phyloP scores from a whole-genome alignment of 2,329 filamentous ascomycete species.

The Diaporthe vaccinii region DNA sequence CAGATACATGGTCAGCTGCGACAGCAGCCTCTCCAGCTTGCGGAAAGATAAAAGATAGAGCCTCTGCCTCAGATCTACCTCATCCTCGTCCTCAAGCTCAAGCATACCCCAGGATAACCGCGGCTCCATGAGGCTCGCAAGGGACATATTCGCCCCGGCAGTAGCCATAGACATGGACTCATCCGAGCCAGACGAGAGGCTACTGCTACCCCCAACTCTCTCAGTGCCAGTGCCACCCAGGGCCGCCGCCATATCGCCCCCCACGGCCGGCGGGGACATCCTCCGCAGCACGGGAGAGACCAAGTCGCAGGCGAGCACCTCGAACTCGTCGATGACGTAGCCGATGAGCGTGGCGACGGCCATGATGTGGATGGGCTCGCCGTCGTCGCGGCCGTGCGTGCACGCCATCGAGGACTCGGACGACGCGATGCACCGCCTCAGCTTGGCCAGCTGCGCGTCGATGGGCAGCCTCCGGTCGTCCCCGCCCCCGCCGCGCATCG shows the following conservation, averaged over 20 bases:
- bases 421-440: slow-evolving; percentile 9
- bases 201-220: background rate
- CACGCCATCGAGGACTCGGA: slow-evolving; percentile 30
- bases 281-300: background rate
- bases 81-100: slow-evolving; percentile 29
- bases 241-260: background rate
- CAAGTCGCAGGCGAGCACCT: slow-evolving; percentile 6
- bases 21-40: slow-evolving; percentile 27
- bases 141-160: background rate
- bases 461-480: slow-evolving; percentile 5
- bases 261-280: background rate
- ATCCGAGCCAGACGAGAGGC: background rate
- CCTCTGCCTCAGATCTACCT: slow-evolving; percentile 26
- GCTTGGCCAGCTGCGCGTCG: slow-evolving; percentile 30
- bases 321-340: slow-evolving; percentile 27
- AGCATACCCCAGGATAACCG: slow-evolving; percentile 27
- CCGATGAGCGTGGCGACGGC: slow-evolving; percentile 26
- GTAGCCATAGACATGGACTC: background rate
- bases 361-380: slow-evolving; percentile 31
- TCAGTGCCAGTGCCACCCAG: too few species aligned
- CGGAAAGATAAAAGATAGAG: slow-evolving; percentile 25
- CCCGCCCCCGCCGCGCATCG: background rate
- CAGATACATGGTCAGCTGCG: slow-evolving; percentile 15
- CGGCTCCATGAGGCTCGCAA: background rate
- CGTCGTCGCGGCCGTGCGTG: background rate